Evolutionary conservation across 1,139 yeast genomes (phyloP), one percentile per base, ranked within the genome.

Genomic region (Lodderomyces elongisporus): DNA sequence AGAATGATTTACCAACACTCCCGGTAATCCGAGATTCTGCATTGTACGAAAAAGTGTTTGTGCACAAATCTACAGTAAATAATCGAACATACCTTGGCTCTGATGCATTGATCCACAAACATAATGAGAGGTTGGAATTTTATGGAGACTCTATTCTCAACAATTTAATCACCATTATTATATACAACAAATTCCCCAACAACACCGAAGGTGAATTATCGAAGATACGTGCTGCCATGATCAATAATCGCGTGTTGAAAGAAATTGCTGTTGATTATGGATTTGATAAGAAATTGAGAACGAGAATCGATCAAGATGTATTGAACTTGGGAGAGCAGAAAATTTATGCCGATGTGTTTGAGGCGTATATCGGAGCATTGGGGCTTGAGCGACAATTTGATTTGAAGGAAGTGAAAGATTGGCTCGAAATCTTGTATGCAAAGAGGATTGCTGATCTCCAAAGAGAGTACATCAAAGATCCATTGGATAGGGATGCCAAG

Each of bases 41-140:
- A 4, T 69, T 89, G 16, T 64, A 68, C 40, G 76, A 79, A 8
- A 72, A 85, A 35, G 96, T 88, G 0, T 91, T 88, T 49, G 76
- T 82, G 16, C 97, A 91, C 54, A 79, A 79, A 44, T 88, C 96
- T 0, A 66, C 77, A 5, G 73, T 81, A 17, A 76, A 77, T 41
- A 75, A 74, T 41, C 74, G 77, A 43, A 57, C 74, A 6, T 77
- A 77, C 46, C 56, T 82, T 33, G 63, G 74, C 8, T 74, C 70
- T 33, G 58, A 64, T 2, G 91, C 83, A 42, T 64, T 75, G 36
- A 63, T 82, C 17, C 65, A 70, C 31, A 61, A 78, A 2, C 91
- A 88, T 50, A 88, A 91, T 55, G 98, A 93, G 62, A 70, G 98
- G 34, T 66, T 91, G 25, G 99, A 93, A 58, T 93, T 88, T 52